Conservation (phyloP, 306 rosid genomes). For the Cajanus cajan region DNA sequence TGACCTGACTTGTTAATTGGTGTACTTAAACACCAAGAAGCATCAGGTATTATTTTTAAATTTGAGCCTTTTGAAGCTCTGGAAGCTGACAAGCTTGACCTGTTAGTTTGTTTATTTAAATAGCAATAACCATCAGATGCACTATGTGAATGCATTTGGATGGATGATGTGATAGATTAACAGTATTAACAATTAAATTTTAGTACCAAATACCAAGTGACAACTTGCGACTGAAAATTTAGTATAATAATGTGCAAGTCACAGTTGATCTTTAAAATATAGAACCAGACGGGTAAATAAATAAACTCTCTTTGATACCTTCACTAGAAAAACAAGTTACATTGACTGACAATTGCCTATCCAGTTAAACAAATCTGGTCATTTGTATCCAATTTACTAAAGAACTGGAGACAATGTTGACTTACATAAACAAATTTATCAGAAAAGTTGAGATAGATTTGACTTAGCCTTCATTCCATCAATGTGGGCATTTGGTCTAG, state of each 20-base stretch:
- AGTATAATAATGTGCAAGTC: neutral
- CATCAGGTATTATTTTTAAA: neutral
- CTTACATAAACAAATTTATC: neutral
- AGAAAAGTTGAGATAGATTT: neutral
- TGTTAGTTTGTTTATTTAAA: neutral
- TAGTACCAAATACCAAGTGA: neutral
- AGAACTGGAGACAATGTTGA: neutral
- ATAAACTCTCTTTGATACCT: neutral
- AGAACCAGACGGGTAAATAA: neutral
- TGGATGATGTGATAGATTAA: neutral
- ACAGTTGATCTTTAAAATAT: neutral
- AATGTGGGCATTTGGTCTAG: constrained; percentile 57
- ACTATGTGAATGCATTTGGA: constrained; percentile 4
- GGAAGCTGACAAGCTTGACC: constrained; percentile 3
- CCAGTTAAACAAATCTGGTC: constrained; percentile 6
- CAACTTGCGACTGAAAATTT: neutral
- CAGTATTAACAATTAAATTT: neutral
- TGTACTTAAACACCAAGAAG: neutral
- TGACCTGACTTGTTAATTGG: neutral
- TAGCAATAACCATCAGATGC: neutral
- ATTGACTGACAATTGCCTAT: neutral
- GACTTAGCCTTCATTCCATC: neutral
- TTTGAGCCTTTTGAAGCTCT: neutral
- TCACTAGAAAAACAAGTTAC: neutral
- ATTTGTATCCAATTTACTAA: neutral